phyloP scores from a whole-genome alignment of 768 basidiomycete species.

The Lyophyllum shimeji region DNA sequence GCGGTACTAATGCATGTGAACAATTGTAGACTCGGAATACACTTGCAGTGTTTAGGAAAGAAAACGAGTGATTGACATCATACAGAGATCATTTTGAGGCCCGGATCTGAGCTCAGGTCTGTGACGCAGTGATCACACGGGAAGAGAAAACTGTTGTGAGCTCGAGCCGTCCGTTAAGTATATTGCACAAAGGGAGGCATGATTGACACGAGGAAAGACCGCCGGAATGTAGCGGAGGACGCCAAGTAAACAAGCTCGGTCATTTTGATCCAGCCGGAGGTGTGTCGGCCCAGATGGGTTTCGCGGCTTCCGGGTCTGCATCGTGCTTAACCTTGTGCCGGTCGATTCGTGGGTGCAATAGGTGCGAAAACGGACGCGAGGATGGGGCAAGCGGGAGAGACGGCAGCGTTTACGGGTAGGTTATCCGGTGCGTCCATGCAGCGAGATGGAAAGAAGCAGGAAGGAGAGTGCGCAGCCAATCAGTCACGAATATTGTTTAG shows the following conservation, averaged over 20 bases:
- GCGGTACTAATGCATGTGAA: not conserved
- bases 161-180: not conserved
- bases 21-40: not conserved
- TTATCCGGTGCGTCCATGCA: conserved; percentile 1
- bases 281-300: conserved; percentile 43
- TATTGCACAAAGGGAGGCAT: not conserved
- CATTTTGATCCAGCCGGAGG: conserved; percentile 22
- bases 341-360: conserved; percentile 1
- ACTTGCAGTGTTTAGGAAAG: not conserved
- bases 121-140: not conserved
- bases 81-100: not conserved
- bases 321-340: conserved; percentile 24
- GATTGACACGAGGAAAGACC: not conserved
- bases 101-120: not conserved
- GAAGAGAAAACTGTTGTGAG: not conserved
- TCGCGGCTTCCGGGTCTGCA: conserved; percentile 34
- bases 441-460: not conserved
- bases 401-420: conserved; percentile 3
- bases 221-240: not conserved
- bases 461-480: not conserved
- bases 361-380: conserved; percentile 5
- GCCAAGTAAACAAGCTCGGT: conserved; percentile 11
- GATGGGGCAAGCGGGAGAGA: not conserved
- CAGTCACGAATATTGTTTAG: not conserved
- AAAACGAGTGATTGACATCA: not conserved